phyloP scores from a whole-genome alignment of 1,139 yeast genomes.

The Geotrichum phurueaensis region DNA sequence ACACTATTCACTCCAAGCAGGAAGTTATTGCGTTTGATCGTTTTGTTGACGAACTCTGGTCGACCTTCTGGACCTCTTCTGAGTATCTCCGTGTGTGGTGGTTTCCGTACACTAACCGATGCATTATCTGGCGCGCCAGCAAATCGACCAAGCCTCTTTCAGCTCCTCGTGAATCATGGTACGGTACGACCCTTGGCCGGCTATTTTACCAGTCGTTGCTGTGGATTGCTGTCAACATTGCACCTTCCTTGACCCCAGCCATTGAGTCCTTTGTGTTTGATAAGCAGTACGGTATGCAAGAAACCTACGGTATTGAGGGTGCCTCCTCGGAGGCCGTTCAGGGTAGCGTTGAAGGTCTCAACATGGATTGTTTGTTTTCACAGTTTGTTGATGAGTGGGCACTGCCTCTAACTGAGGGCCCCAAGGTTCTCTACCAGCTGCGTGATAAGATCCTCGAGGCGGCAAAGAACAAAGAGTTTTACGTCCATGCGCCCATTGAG shows the following conservation, averaged over 20 bases:
- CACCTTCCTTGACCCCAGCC: slow-evolving; percentile 71
- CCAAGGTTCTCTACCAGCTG: slow-evolving; percentile 59
- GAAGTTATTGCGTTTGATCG: slow-evolving; percentile 76
- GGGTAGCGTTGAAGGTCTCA: slow-evolving; percentile 69
- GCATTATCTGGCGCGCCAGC: slow-evolving; percentile 85
- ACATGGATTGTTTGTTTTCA: slow-evolving; percentile 91
- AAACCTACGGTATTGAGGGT: slow-evolving; percentile 48
- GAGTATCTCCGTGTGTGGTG: slow-evolving; percentile 95
- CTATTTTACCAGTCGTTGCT: slow-evolving; percentile 70
- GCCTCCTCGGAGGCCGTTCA: slow-evolving; percentile 66
- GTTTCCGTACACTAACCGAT: slow-evolving; percentile 86
- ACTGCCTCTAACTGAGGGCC: slow-evolving; percentile 74
- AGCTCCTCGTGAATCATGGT: slow-evolving; percentile 73
- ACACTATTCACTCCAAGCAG: slow-evolving; percentile 73
- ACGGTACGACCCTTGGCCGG: slow-evolving; percentile 75
- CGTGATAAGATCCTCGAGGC: slow-evolving; percentile 59
- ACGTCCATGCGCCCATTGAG: slow-evolving; percentile 92
- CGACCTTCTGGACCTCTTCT: slow-evolving; percentile 73
- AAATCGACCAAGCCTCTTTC: slow-evolving; percentile 60
- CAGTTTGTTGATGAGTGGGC: slow-evolving; percentile 98
- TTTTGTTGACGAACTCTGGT: slow-evolving; percentile 51
- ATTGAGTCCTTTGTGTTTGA: slow-evolving; percentile 80
- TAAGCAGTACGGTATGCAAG: slow-evolving; percentile 71
- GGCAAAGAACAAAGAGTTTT: slow-evolving; percentile 54
- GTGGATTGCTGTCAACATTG: slow-evolving; percentile 69